Conservation (phyloP, 805 yeast species). For the Schizosaccharomyces octosporus region DNA sequence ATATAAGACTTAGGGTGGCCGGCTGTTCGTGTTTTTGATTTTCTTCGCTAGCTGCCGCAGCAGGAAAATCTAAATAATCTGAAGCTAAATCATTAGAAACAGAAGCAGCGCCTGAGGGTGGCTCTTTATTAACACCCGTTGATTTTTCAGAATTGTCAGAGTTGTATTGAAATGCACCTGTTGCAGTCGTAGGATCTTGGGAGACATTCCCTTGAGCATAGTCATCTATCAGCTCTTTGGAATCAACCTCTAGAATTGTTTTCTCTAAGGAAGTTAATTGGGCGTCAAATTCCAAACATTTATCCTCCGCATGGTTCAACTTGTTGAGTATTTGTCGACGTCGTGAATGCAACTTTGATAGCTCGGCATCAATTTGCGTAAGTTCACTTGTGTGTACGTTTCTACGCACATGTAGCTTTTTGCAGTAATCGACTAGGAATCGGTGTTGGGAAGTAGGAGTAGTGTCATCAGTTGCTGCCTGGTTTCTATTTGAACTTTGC, state of each 20-base stretch:
- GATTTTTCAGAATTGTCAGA: no score
- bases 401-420: not conserved
- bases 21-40: not conserved
- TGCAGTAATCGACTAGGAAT: not conserved
- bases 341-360: not conserved
- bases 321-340: slow-evolving; percentile 5
- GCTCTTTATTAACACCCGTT: no score
- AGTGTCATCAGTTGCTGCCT: not conserved
- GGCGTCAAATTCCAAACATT: not conserved
- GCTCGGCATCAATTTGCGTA: not conserved
- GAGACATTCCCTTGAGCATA: no score
- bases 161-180: no score
- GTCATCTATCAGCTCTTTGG: not conserved
- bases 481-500: not conserved
- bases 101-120: no score
- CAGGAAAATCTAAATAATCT: not conserved
- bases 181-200: no score
- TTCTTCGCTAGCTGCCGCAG: not conserved
- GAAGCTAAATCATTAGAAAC: no score
- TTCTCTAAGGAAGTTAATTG: not conserved
- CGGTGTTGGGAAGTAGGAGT: not conserved
- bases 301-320: not conserved
- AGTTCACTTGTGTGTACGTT: not conserved
- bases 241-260: not conserved
- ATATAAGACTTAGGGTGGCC: not conserved